phyloP scores from a whole-genome alignment of 768 basidiomycete species.

The Amanita exitialis region DNA sequence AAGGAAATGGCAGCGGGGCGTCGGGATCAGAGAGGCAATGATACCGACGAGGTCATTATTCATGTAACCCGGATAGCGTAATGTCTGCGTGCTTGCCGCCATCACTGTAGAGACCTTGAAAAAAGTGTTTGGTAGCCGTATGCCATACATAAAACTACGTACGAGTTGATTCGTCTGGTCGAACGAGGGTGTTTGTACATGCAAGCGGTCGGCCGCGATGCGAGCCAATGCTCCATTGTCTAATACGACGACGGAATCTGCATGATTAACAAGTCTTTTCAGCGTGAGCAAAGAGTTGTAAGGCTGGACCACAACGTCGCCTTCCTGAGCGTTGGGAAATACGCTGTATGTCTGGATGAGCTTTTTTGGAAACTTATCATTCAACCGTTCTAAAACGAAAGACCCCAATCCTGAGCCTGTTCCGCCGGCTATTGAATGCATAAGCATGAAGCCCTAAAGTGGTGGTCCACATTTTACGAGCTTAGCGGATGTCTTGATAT shows the following conservation, averaged over 20 bases:
- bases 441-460: conserved; percentile 90
- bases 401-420: conserved; percentile 98
- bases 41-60: conserved; percentile 98
- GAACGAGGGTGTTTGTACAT: conserved; percentile 79
- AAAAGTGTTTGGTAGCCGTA: background rate
- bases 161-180: conserved; percentile 91
- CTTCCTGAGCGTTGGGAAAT: conserved; percentile 88
- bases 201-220: conserved; percentile 87
- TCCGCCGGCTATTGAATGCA: conserved; percentile 98
- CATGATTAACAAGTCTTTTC: conserved; percentile 90
- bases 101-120: conserved; percentile 90
- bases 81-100: conserved; percentile 93
- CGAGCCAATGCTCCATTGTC: conserved; percentile 92
- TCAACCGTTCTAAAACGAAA: conserved; percentile 91
- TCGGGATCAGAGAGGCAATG: conserved; percentile 92
- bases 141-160: conserved; percentile 13
- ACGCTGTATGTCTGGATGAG: conserved; percentile 99
- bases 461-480: background rate
- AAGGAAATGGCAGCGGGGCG: conserved; percentile 94
- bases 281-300: conserved; percentile 93
- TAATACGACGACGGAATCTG: conserved; percentile 94
- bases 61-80: conserved; percentile 98
- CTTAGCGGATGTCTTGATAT: background rate
- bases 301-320: conserved; percentile 97
- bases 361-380: conserved; percentile 98